These are phyloP conservation scores for Detonula confervacea DNA, from an alignment of 352 stramenopile genomes.

Conservation along the genomic window DNA sequence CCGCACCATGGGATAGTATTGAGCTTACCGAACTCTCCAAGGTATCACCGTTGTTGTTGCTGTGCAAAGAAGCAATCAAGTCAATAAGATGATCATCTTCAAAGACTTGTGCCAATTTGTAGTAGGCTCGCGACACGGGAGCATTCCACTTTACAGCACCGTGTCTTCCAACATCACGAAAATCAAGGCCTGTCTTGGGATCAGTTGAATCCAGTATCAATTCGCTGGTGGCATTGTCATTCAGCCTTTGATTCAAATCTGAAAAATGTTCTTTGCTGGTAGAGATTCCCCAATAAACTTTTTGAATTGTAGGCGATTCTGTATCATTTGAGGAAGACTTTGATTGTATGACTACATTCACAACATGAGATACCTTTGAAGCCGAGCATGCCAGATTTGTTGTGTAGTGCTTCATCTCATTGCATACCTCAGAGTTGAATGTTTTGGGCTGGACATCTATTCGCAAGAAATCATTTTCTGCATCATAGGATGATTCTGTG, in stretches of 20 bases:
- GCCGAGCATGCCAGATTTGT: slow-evolving; percentile 54
- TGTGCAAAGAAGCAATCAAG: slow-evolving; percentile 15
- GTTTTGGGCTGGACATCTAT: slow-evolving; percentile 55
- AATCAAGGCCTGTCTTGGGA: slow-evolving; percentile 41
- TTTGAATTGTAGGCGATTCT: slow-evolving; percentile 8
- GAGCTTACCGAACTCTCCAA: background rate
- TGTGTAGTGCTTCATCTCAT: background rate
- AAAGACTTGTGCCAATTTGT: slow-evolving; percentile 67
- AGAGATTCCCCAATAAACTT: slow-evolving; percentile 43
- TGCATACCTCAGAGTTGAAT: slow-evolving; percentile 44
- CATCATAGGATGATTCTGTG: slow-evolving; percentile 26
- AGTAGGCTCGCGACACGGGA: slow-evolving; percentile 67
- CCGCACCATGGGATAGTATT: slow-evolving; percentile 38
- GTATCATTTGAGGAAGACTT: background rate
- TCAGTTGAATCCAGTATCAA: slow-evolving; percentile 37
- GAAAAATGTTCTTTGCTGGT: slow-evolving; percentile 42
- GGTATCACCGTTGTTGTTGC: background rate
- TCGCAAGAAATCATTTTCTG: slow-evolving; percentile 35
- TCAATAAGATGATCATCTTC: slow-evolving; percentile 37
- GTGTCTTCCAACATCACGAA: slow-evolving; percentile 10
- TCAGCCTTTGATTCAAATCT: slow-evolving; percentile 56
- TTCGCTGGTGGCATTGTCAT: slow-evolving; percentile 61
- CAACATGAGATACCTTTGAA: slow-evolving; percentile 42
- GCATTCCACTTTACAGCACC: slow-evolving; percentile 20
- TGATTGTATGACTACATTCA: slow-evolving; percentile 40